Evolutionary conservation across 2,329 filamentous ascomycete genomes (phyloP), one percentile per base, ranked within the genome.

Genomic region (Colletotrichum sp.): DNA sequence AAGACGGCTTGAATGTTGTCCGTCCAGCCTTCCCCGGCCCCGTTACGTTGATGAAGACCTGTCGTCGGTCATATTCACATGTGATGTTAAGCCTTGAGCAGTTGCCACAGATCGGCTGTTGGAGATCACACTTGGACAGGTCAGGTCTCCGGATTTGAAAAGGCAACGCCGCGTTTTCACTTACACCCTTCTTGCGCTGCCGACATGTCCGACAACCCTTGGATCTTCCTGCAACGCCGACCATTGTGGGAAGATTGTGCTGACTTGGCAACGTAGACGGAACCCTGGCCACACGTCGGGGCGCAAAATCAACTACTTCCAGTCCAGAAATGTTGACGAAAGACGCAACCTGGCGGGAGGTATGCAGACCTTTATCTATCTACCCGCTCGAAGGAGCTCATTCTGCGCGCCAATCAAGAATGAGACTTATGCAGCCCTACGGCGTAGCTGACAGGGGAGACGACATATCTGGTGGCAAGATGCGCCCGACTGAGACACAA

Each of bases 151-250:
- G 25, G 25, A n/a, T 12, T 25, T 27, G 9, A n/a, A 12, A 27
- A 34, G n/a, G 25, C 27, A 22, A 16, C 72, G 19, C 19, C 15
- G 34, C 22, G 12, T n/a, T 3, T 6, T 49, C 29, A 72, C 77
- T 66, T 65, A 78, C 77, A 25, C 77, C 77, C 59, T 78, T 78
- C 63, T 77, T 77, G 8, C 75, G 75, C n/a, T 63, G 59, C 7
- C 75, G 71, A 36, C 77, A 77, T 29, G 72, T 77, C 19, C 67
- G 57, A 63, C 72, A 78, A 25, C 72, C 75, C 57, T 73, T 76
- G 5, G 77, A 78, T 39, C 66, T 77, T 15, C 77, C 77, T 13
- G 77, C 75, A 11, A 77, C 76, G 6, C 77, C 77, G 12, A 76
- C 75, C 77, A 78, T 78, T 30, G 6, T 69, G 22, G 29, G 22